A percentile compares a stretch with the other conserved stretches of the same genome.
phyloP scores from a whole-genome alignment of 2,329 filamentous ascomycete species.

The Neodidymelliopsis sp. region DNA sequence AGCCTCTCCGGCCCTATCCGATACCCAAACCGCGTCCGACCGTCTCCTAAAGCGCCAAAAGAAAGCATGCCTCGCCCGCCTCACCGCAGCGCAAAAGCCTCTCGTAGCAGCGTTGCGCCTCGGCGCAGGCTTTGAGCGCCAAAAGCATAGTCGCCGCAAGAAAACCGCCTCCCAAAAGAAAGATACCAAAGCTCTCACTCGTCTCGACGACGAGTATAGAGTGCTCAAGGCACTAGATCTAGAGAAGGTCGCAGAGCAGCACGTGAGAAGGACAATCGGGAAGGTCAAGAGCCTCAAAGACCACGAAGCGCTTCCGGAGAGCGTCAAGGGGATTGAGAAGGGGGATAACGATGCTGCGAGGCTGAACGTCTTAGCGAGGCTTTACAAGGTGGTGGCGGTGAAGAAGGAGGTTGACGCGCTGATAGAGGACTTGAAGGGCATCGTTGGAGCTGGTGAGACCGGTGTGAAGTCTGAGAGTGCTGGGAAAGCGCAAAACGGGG shows the following conservation, averaged over 20 bases:
- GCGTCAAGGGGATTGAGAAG: conserved; percentile 47
- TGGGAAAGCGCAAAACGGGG: conserved; percentile 16
- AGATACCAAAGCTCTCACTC: conserved; percentile 58
- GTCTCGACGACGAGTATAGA: conserved; percentile 69
- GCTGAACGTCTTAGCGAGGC: conserved; percentile 65
- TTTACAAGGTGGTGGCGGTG: conserved; percentile 67
- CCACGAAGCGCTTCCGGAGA: conserved; percentile 55
- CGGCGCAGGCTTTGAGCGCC: conserved; percentile 78
- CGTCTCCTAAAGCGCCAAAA: conserved; percentile 27
- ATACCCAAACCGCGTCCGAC: conserved; percentile 4
- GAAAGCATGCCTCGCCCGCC: conserved; percentile 50
- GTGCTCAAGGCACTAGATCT: conserved; percentile 66
- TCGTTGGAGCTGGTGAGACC: conserved; percentile 34
- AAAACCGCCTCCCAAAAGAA: conserved; percentile 60
- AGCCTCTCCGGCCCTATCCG: conserved; percentile 22
- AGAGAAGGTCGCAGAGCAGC: conserved; percentile 57
- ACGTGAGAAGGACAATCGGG: conserved; percentile 63
- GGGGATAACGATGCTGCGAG: conserved; percentile 54
- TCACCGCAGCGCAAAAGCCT: conserved; percentile 64
- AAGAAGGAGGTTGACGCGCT: conserved; percentile 61
- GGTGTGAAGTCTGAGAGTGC: background rate
- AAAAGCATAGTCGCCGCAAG: conserved; percentile 71
- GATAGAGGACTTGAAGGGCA: conserved; percentile 51
- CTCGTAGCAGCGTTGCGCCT: conserved; percentile 71
- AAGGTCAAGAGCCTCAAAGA: conserved; percentile 66